A percentile compares a stretch with the other conserved stretches of the same genome.
phyloP scores from a whole-genome alignment of 2,329 filamentous ascomycete species.

The Sarocladium brachiariae region DNA sequence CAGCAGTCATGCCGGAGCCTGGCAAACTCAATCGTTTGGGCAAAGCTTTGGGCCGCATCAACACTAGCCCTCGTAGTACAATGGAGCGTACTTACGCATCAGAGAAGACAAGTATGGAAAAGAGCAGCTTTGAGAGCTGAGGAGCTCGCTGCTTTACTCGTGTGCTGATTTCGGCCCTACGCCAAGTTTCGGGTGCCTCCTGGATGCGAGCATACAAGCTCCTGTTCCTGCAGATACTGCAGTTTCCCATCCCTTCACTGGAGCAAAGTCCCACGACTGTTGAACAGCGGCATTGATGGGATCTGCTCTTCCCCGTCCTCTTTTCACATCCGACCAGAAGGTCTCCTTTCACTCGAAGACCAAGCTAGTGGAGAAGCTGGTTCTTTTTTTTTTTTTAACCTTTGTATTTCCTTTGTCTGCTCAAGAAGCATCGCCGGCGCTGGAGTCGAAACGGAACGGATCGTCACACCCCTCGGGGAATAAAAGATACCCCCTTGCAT shows the following conservation, averaged over 20 bases:
- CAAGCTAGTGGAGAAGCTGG: not conserved
- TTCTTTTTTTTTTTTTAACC: not conserved
- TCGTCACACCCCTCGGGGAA: not conserved
- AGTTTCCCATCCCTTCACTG: not conserved
- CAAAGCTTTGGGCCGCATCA: conserved; percentile 50
- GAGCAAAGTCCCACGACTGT: not conserved
- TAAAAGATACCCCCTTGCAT: conserved; percentile 7
- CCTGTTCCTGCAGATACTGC: not conserved
- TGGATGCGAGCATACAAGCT: no score
- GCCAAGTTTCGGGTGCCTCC: no score
- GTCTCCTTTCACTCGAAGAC: not conserved
- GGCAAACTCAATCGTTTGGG: conserved; percentile 51
- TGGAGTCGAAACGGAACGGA: conserved; percentile 5
- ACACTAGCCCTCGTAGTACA: conserved; percentile 44
- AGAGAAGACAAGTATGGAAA: conserved; percentile 45
- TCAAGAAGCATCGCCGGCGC: not conserved
- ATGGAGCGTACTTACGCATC: conserved; percentile 20
- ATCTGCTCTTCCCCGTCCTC: not conserved
- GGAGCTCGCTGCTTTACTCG: not conserved
- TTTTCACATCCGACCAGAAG: not conserved
- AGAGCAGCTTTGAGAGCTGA: conserved; percentile 36
- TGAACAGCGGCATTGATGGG: not conserved
- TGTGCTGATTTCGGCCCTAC: no score
- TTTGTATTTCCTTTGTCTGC: not conserved
- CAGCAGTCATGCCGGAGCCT: conserved; percentile 27